Percentiles rank a stretch among this genome's conserved stretches.
These are phyloP conservation scores for Zymoseptoria brevis DNA, from an alignment of 2,329 filamentous ascomycete genomes.

Conservation along the genomic window DNA sequence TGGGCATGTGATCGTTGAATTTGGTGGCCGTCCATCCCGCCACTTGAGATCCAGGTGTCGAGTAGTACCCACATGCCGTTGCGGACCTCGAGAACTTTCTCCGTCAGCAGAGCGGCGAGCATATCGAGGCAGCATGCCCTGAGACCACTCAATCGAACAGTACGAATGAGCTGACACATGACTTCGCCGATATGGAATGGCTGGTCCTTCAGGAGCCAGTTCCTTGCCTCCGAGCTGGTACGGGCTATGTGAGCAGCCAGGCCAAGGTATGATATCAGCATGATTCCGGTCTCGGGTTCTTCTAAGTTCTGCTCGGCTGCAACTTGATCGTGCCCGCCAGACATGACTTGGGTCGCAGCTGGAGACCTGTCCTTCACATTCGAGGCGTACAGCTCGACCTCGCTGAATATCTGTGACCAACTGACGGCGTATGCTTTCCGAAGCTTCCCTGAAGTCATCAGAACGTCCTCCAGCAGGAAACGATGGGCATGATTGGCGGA, in stretches of 20 bases:
- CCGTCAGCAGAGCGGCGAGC: conserved; percentile 64
- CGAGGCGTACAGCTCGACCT: conserved; percentile 74
- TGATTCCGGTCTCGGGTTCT: conserved; percentile 89
- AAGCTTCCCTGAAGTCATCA: conserved; percentile 53
- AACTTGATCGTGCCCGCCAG: conserved; percentile 28
- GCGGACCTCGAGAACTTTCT: conserved; percentile 61
- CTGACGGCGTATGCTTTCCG: conserved; percentile 77
- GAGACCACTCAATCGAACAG: conserved; percentile 65
- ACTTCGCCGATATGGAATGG: conserved; percentile 62
- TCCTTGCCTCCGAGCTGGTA: conserved; percentile 63
- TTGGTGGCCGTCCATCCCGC: conserved; percentile 16
- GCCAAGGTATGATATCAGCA: conserved; percentile 89
- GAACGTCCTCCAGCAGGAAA: conserved; percentile 81
- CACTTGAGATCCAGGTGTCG: conserved; percentile 69
- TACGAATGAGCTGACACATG: conserved; percentile 71
- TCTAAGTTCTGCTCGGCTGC: conserved; percentile 44
- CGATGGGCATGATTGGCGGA: conserved; percentile 79
- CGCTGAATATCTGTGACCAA: conserved; percentile 87
- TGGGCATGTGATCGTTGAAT: conserved; percentile 11
- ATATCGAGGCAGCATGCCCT: conserved; percentile 78
- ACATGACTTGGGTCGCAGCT: conserved; percentile 49
- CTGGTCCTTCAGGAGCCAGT: conserved; percentile 62
- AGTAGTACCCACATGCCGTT: conserved; percentile 71
- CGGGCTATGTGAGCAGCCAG: conserved; percentile 74
- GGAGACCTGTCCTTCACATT: conserved; percentile 65